Base-by-base conservation (phyloP, 2,329 filamentous ascomycete genomes). In the Neoscytalidium dimidiatum region DNA sequence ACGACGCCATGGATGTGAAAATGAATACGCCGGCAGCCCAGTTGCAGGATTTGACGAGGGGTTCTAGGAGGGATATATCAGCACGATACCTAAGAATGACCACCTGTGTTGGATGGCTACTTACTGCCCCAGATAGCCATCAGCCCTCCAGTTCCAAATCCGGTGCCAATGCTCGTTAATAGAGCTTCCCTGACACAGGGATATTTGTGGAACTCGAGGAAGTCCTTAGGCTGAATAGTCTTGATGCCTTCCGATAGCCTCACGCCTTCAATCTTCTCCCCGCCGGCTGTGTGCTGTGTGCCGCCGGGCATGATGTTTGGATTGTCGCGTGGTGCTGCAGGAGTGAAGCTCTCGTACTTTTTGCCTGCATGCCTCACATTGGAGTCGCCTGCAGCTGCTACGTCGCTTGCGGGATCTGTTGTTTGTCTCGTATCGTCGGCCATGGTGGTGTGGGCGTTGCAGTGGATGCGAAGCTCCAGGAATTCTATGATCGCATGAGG, bases 171-270 rank as follows among this genome's bases (percentile, higher is more conserved):
- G 26, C 93, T 95, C 1, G 91, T 88, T 70, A 98, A 81, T 62
- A 97, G 83, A 2, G 92, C 90, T 74, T 96, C 90, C 67, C 94
- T 85, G 21, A 92, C 90, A 77, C 95, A 98, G 0, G 94, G 94
- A 65, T 88, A 86, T 77, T 90, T 90, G 76, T 94, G 89, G 62
- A 96, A 82, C 49, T 87, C 86, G 49, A 87, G 77, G 68, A 94
- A 90, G 72, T 94, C 92, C 43, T 89, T 83, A 43, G 83, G 74
- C 67, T 88, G 88, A 67, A 94, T 88, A 53, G 84, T 86, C 67
- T 87, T 85, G 57, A 94, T 81, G 0, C 87, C 91, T 46, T 92
- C 88, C 41, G 75, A 69, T 57, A 77, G 74, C 17, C 78, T 76
- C n/a, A 88, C 68, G 1, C 67, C 69, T n/a, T 72, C 71, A 4